Evolutionary conservation across 441 rosid species (phyloP).

Genomic region (Pelargonium citronellum): DNA sequence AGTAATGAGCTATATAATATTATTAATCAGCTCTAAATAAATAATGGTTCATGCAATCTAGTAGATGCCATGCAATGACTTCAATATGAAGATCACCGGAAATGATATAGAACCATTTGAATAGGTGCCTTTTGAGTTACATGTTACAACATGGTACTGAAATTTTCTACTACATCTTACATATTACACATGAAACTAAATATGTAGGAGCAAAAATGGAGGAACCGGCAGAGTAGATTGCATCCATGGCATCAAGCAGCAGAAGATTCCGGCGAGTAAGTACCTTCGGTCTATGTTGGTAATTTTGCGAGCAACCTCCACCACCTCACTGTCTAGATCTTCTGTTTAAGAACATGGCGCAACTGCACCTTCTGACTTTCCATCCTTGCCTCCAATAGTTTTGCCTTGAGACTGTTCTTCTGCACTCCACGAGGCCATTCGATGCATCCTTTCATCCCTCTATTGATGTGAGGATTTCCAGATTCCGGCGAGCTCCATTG

Average conservation of each 20-base stretch:
- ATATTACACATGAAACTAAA: conserved; percentile 1
- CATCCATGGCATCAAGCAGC: no score
- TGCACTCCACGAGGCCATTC: conserved; percentile 87
- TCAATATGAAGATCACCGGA: background rate
- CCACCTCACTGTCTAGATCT: conserved; percentile 26
- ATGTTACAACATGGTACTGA: background rate
- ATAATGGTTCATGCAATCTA: no score
- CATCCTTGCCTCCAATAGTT: conserved; percentile 84
- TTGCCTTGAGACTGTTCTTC: conserved; percentile 61
- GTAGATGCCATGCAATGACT: background rate
- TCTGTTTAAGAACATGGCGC: conserved; percentile 82
- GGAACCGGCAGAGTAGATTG: background rate
- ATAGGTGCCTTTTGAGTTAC: background rate
- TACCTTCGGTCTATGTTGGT: no score
- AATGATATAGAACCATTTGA: background rate
- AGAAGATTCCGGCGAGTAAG: no score
- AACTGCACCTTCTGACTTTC: conserved; percentile 82
- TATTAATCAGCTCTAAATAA: no score
- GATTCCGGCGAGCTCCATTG: conserved; percentile 87
- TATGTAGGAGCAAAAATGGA: background rate
- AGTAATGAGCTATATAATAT: no score
- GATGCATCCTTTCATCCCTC: conserved; percentile 92
- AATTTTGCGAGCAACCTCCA: no score
- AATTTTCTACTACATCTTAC: background rate
- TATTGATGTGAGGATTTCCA: conserved; percentile 50